Evolutionary conservation across 371 early-diverging fungal genomes (phyloP).

Genomic region (Mucor irregularis): DNA sequence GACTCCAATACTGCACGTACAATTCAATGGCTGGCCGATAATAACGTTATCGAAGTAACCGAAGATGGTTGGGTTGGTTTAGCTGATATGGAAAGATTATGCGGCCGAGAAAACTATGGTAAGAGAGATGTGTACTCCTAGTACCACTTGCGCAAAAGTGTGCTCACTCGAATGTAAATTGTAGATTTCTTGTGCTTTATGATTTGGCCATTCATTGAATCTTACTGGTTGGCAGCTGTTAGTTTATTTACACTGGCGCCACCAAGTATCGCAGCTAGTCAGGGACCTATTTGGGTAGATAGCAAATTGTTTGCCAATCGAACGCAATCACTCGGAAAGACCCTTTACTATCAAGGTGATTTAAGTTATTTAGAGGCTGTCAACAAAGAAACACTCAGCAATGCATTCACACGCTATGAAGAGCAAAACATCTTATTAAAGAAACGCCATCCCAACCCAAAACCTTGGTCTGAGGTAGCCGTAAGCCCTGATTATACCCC

Average conservation of each 20-base stretch:
- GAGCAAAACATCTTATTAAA: slow-evolving; percentile 70
- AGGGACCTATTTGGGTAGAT: slow-evolving; percentile 64
- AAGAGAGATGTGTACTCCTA: not conserved
- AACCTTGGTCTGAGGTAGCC: slow-evolving; percentile 53
- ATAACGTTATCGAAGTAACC: slow-evolving; percentile 59
- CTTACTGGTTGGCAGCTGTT: slow-evolving; percentile 82
- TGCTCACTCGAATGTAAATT: not conserved
- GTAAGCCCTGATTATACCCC: slow-evolving; percentile 61
- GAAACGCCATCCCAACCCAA: slow-evolving; percentile 43
- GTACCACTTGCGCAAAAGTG: not conserved
- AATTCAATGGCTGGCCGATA: slow-evolving; percentile 59
- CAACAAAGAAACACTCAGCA: slow-evolving; percentile 84
- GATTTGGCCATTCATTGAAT: slow-evolving; percentile 90
- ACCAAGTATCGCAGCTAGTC: slow-evolving; percentile 14
- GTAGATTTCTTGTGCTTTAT: slow-evolving; percentile 85
- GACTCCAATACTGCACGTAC: slow-evolving; percentile 72
- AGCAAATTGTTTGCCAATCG: slow-evolving; percentile 68
- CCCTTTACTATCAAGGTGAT: slow-evolving; percentile 83
- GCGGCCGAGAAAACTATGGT: slow-evolving; percentile 85
- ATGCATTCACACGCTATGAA: slow-evolving; percentile 69
- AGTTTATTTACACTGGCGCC: slow-evolving; percentile 63
- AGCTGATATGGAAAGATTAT: slow-evolving; percentile 66
- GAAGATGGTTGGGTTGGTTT: slow-evolving; percentile 61
- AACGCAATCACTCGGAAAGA: slow-evolving; percentile 79
- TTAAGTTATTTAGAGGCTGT: slow-evolving; percentile 81